Evolutionary conservation across 2,329 filamentous ascomycete species (phyloP).

Genomic region (Aspergillus quadricinctus): DNA sequence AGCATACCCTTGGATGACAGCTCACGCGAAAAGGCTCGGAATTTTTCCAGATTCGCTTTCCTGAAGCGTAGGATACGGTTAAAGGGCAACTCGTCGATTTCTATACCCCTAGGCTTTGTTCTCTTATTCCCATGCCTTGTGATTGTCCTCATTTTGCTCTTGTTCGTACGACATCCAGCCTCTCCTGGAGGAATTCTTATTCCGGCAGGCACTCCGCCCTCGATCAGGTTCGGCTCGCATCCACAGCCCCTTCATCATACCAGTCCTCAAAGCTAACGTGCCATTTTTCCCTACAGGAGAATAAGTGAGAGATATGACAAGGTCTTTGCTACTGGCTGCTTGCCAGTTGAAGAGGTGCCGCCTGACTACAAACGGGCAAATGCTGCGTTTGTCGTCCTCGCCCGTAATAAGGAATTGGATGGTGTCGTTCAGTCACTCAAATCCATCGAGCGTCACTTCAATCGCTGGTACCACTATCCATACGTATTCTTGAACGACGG

Average conservation of each 20-base stretch:
- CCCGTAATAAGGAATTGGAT: constrained; percentile 91
- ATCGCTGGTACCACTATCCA: constrained; percentile 96
- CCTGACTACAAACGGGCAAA: constrained; percentile 73
- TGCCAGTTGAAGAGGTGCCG: constrained; percentile 61
- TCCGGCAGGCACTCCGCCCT: constrained; percentile 80
- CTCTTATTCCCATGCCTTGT: constrained; percentile 89
- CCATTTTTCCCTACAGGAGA: constrained; percentile 55
- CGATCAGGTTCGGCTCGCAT: constrained; percentile 67
- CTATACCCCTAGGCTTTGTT: constrained; percentile 86
- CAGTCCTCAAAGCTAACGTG: constrained; percentile 13
- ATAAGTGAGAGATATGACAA: constrained; percentile 98
- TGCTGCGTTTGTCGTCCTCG: constrained; percentile 91
- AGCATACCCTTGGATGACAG: constrained; percentile 45
- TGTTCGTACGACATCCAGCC: constrained; percentile 84
- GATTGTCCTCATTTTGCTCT: constrained; percentile 80
- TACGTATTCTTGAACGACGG: constrained; percentile 98
- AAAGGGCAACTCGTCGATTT: constrained; percentile 86
- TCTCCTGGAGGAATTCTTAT: constrained; percentile 78
- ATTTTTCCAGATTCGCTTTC: constrained; percentile 63
- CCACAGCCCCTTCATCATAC: background rate
- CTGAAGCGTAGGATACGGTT: constrained; percentile 82
- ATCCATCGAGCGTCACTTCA: constrained; percentile 98
- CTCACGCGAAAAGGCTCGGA: constrained; percentile 41
- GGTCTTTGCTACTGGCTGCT: constrained; percentile 87
- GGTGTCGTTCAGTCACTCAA: constrained; percentile 96